Evolutionary conservation across 176 grass and related monocot genomes (phyloP), one percentile per base, ranked within the genome.

Genomic region (Canna indica): DNA sequence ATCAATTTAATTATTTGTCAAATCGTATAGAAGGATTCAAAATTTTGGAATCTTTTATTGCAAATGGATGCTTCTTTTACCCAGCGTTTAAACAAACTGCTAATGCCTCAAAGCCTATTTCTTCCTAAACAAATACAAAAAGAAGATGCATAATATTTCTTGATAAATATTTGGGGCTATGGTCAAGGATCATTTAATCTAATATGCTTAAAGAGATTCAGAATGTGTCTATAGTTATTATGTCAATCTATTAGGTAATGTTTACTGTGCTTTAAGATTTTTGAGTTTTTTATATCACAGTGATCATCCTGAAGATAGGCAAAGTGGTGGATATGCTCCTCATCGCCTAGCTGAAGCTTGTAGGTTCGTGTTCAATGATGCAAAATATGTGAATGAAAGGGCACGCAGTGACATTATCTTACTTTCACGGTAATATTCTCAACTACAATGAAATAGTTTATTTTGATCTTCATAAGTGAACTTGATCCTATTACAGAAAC

Each of bases 321-420:
- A 67, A 58, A 70, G 74, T 62, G 72, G 64, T 74, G 75, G 73
- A 16, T 66, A 81, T 79, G 28, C 79, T 69, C 9, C 32, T 27
- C 82, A 91, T 45, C 17, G 86, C 29, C 79, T 91, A 53, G 77
- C 93, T 36, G 82, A 87, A 85, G 93, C 84, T 81, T 90, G 79
- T 80, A 82, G 73, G 77, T 97, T 90, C 87, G 86, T 87, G 53
- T 87, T 92, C 64, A 97, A 97, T 35, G 88, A 97, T 83, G 93
- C 93, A 64, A 97, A 97, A 81, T 97, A 87, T 87, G 84, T 97
- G 60, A 97, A 97, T 82, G 86, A 97, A 83, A 88, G 93, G 72
- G 93, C 86, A 81, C 93, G 84, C 35, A 97, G 32, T 79, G 88
- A 97, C 12, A 97, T 92, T 69, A 81, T 85, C 29, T 87, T 97